Evolutionary conservation across 2,329 filamentous ascomycete species (phyloP).

Genomic region (Septoria linicola): DNA sequence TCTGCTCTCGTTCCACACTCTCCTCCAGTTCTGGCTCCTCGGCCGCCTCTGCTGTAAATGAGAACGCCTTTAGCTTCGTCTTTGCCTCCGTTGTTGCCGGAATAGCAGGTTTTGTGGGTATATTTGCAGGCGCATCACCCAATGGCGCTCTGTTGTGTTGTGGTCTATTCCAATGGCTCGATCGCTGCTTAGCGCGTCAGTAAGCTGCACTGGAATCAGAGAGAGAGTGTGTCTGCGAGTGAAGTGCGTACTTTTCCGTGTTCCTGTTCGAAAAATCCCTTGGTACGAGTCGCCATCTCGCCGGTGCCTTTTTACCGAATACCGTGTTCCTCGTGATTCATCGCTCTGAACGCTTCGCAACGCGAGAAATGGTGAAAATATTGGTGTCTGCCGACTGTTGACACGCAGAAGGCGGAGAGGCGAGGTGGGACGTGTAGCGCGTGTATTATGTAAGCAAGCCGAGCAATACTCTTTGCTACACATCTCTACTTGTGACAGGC

Average conservation of each 20-base stretch:
- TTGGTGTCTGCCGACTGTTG: background rate
- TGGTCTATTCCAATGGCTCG: constrained; percentile 30
- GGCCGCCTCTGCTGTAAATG: constrained; percentile 44
- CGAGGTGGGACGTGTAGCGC: no score
- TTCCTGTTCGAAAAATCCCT: constrained; percentile 54
- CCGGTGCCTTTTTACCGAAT: background rate
- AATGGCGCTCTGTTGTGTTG: constrained; percentile 24
- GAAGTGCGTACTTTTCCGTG: constrained; percentile 45
- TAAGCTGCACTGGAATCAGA: background rate
- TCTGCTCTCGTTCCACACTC: constrained; percentile 2
- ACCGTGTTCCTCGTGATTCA: background rate
- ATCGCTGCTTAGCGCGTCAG: constrained; percentile 20
- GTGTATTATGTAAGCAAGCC: no score
- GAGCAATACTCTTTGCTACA: no score
- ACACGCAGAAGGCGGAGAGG: background rate
- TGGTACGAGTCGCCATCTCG: constrained; percentile 42
- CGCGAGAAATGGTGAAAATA: background rate
- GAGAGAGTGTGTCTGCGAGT: no score
- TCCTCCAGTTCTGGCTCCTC: constrained; percentile 47
- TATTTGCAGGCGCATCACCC: constrained; percentile 27
- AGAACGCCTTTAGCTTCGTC: constrained; percentile 56
- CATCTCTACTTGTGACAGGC: no score
- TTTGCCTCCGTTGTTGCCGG: constrained; percentile 54
- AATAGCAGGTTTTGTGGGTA: constrained; percentile 43
- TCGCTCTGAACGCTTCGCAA: background rate